Evolutionary conservation across 139 green algal genomes (phyloP), one percentile per base, ranked within the genome.

Genomic region (Trebouxia sp.): DNA sequence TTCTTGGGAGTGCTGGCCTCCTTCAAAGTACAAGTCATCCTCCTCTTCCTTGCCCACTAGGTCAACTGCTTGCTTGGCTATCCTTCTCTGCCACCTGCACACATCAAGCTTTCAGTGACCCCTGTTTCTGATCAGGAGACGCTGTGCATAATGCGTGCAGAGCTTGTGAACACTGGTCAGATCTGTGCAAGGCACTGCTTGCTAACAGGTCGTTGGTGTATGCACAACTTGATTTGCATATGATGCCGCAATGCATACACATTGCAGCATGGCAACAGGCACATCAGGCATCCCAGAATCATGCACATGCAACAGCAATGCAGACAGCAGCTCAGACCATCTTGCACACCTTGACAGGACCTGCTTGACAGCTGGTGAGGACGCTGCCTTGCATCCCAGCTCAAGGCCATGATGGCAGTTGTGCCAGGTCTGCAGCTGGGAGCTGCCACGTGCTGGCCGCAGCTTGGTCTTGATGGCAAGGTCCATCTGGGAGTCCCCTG

Each of bases 1-100:
- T 17, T 80, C 72, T 11, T 58, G 41, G 12, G 58, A 69, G 24
- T 80, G 56, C 24, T 75, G 74, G 10, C 86, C 86, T 41, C 42
- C 58, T 41, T 88, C 86, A 74, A 78, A 88, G 53, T 87, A 90
- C 62, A 90, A 56, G 75, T 90, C 86, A 7, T 87, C 86, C 43
- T 65, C n/a, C 20, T 87, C 86, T 22, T 90, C 86, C 47, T 87
- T 50, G 39, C 55, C 70, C 45, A 88, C 51, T 6, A 76, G 39
- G 30, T 80, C 22, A 12, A 70, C n/a, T 30, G 48, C 83, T 11
- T 47, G 41, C 1, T 53, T 76, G 38, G 75, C 79, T 66, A 84
- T 42, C 22, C 83, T 69, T 20, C 39, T 56, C 39, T 58, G 41
- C 62, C 42, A 79, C 43, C 69, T 77, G 39, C 69, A 38, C n/a